Evolutionary conservation across 2,329 filamentous ascomycete species (phyloP).

Genomic region (Fusarium sp.): DNA sequence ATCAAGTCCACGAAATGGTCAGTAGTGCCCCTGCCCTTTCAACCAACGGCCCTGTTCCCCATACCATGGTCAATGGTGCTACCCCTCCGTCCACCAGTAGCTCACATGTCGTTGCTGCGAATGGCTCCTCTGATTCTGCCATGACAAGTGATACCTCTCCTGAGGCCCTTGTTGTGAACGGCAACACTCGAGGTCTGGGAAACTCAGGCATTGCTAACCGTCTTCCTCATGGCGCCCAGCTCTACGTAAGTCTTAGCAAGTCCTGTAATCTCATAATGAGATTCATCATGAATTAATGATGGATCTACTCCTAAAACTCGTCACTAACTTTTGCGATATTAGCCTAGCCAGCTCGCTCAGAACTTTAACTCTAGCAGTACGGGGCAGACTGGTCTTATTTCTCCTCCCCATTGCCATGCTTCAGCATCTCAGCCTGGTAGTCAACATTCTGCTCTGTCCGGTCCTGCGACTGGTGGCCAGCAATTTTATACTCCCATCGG

Average conservation of each 20-base stretch:
- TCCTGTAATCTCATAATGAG: constrained; percentile 1
- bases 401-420: constrained; percentile 16
- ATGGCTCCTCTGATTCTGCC: constrained; percentile 1
- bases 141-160: background rate
- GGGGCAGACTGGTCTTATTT: constrained; percentile 8
- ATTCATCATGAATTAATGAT: background rate
- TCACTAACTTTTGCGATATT: constrained; percentile 12
- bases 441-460: constrained; percentile 10
- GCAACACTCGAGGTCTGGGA: constrained; percentile 1
- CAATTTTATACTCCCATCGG: constrained; percentile 25
- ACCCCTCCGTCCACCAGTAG: background rate
- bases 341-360: constrained; percentile 8
- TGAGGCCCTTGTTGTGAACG: background rate
- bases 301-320: background rate
- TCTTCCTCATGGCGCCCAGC: constrained; percentile 19
- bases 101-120: background rate
- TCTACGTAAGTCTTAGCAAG: constrained; percentile 19
- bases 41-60: background rate
- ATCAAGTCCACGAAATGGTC: background rate
- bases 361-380: background rate
- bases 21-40: background rate
- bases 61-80: background rate
- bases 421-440: constrained; percentile 9
- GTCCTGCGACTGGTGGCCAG: constrained; percentile 10
- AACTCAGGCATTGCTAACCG: constrained; percentile 14